Base-by-base conservation (phyloP, 2,329 filamentous ascomycete species). In the Dactylonectria estremocensis region DNA sequence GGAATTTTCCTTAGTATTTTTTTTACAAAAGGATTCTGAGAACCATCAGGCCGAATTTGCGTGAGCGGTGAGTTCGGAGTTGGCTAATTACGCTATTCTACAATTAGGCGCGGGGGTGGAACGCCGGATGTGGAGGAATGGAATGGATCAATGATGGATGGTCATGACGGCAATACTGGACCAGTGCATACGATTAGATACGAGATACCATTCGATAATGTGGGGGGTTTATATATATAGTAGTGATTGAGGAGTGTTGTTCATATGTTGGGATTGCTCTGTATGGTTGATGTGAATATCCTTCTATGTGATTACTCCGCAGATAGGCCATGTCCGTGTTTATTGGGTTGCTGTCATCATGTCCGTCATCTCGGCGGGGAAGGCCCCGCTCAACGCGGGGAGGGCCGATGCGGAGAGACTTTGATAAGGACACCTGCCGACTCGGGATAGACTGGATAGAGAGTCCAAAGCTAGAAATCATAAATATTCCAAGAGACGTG, bases 1-100 rank as follows among this genome's bases (percentile, higher is more conserved):
- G 57, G 60, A 48, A 64, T 54, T 31, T 55, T 66, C 56, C 58
- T 61, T 69, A 54, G 48, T 22, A 60, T 61, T 35, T 43, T 50
- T 61, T 66, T 65, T 65, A 66, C n/a, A 61, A 69, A 66, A 69
- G 59, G 24, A 53, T 71, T 64, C 67, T 69, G 52, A 54, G 58
- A 67, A 64, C 58, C 62, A 61, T 53, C 65, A 67, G 50, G 69
- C 57, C 48, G 52, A 71, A 66, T 67, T 64, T 73, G 60, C 64
- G 72, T 66, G 66, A 71, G 73, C 72, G 73, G 66, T 67, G 69
- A 74, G 67, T 73, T 73, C 53, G 70, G 73, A 75, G 74, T 71
- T 72, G 63, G 66, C 68, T 74, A 66, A 67, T 69, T 53, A 33
- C 14, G 40, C 71, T 72, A 52, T 66, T 60, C 55, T 66, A 67